Conservation (phyloP, 108 stramenopile species). For the Pseudonitzschia multiseries region DNA sequence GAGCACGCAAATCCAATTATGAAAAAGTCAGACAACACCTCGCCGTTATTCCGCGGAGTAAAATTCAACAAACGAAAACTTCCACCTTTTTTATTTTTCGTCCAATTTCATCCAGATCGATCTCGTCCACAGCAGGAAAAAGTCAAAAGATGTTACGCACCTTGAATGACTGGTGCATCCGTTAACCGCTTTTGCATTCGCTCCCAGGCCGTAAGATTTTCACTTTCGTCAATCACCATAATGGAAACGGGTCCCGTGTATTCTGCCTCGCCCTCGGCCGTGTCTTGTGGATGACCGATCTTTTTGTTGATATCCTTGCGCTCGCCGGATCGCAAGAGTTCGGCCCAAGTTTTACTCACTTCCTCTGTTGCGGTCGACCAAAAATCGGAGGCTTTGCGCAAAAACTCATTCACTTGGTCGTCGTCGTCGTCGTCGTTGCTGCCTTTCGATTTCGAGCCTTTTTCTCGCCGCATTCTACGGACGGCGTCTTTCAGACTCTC, state of each 20-base stretch:
- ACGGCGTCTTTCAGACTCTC: constrained; percentile 38
- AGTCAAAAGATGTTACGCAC: constrained; percentile 24
- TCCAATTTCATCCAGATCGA: background rate
- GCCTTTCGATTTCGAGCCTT: background rate
- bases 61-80: too few species aligned
- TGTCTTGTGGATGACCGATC: constrained; percentile 57
- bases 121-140: background rate
- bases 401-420: constrained; percentile 13
- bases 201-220: constrained; percentile 92
- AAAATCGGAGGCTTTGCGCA: constrained; percentile 23
- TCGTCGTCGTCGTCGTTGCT: constrained; percentile 10
- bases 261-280: constrained; percentile 59
- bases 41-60: background rate
- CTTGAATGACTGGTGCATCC: constrained; percentile 93
- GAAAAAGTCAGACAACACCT: background rate
- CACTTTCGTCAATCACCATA: constrained; percentile 92
- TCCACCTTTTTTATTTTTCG: background rate
- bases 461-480: constrained; percentile 29
- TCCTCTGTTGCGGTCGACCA: constrained; percentile 50
- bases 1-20: background rate
- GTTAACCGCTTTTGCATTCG: constrained; percentile 87
- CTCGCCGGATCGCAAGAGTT: constrained; percentile 69
- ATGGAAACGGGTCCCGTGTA: constrained; percentile 82
- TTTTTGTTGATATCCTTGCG: constrained; percentile 85
- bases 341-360: constrained; percentile 76